Base-by-base conservation (phyloP, 768 basidiomycete genomes). In the Krasilnikovozyma curviuscula region DNA sequence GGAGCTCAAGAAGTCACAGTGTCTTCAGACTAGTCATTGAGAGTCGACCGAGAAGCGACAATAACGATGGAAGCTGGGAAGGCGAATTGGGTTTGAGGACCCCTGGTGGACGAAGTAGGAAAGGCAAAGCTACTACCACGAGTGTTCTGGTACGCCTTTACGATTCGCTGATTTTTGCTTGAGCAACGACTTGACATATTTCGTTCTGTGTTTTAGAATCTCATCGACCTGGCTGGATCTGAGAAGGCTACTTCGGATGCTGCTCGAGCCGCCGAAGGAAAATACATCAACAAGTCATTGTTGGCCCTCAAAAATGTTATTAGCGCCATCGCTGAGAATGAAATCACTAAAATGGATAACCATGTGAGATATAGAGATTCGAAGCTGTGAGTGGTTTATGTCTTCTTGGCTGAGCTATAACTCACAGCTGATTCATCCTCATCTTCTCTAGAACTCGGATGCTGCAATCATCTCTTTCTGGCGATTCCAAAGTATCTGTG, bases 161-260 rank as follows among this genome's bases (percentile, higher is more conserved):
- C n/a, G 24, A 10, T 28, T 30, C 18, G 13, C n/a, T 43, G 29
- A 32, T 58, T 4, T n/a, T 30, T 23, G 35, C 14, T 42, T 35
- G n/a, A 28, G 3, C 25, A n/a, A n/a, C n/a, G n/a, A n/a, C n/a
- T n/a, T n/a, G n/a, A n/a, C 39, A 16, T 39, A 39, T 29, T 39
- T 14, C 16, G 8, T 2, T 51, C 3, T 21, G n/a, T n/a, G n/a
- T 1, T 6, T 3, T 55, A 86, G 82, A 86, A 81, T 61, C 69
- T 93, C 40, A 93, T 93, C 50, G 88, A 98, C 70, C 70, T 98
- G 10, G 93, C 93, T 42, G 93, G 93, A 3, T 91, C 86, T 0
- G 93, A 98, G 62, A 85, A 80, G 61, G 91, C 89, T 0, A 95
- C 89, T 0, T 83, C 81, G 1, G 85, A 89, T 63, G 91, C 89